Conservation (phyloP, 345 rosid genomes). For the Jatropha curcas region DNA sequence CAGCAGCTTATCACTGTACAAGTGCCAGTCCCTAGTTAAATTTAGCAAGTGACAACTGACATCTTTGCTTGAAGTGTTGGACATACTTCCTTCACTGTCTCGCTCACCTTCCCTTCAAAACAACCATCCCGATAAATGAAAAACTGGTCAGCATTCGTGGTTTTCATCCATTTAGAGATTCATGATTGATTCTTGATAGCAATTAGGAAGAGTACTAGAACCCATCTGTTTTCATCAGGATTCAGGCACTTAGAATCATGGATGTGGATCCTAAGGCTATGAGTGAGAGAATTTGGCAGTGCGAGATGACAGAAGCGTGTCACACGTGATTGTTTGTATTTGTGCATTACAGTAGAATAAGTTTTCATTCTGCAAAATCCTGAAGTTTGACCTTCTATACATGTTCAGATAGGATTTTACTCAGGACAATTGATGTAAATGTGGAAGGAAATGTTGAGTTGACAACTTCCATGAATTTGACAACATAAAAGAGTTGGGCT, state of each 20-base stretch:
- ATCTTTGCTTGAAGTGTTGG: too few relatives aligned
- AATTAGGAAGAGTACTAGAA: not conserved
- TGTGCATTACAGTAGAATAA: not conserved
- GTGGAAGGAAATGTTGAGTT: not conserved
- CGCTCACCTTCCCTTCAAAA: not conserved
- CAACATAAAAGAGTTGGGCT: not conserved
- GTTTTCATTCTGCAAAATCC: not conserved
- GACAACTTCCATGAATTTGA: not conserved
- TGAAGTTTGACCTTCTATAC: not conserved
- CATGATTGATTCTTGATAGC: not conserved
- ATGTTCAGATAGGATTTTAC: not conserved
- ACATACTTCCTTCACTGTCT: too few relatives aligned
- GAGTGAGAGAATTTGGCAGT: not conserved
- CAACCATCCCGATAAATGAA: not conserved
- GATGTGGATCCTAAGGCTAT: not conserved
- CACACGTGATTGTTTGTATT: too few relatives aligned
- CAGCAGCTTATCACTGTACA: too few relatives aligned
- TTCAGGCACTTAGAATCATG: not conserved
- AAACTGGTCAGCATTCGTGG: not conserved
- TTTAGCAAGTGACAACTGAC: not conserved
- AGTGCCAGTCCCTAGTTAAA: not conserved
- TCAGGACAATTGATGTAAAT: not conserved
- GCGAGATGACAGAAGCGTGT: not conserved
- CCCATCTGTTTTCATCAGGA: not conserved
- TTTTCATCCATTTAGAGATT: not conserved